These are phyloP conservation scores for Talinum fruticosum DNA, from an alignment of 148 eudicot genomes.

Conservation along the genomic window DNA sequence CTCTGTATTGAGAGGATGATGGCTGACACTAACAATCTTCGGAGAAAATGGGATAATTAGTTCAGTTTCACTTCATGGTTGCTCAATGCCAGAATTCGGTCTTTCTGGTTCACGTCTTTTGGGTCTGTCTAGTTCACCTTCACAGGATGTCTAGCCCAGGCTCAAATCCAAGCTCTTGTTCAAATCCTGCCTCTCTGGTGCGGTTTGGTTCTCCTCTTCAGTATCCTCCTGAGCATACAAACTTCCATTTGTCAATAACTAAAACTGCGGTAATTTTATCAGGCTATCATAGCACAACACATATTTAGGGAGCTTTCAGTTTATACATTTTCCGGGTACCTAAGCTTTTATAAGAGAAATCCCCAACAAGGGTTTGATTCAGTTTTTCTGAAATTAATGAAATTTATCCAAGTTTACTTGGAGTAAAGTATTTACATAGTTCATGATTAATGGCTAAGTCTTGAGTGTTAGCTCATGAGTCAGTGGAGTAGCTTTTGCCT, in stretches of 20 bases:
- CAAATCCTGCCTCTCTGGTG: constrained; percentile 57
- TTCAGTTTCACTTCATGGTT: no score
- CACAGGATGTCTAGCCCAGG: constrained; percentile 51
- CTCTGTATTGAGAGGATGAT: not conserved
- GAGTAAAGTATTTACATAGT: no score
- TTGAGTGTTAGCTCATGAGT: no score
- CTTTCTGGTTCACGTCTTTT: constrained; percentile 25
- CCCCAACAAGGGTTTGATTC: no score
- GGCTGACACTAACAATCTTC: not conserved
- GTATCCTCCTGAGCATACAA: constrained; percentile 41
- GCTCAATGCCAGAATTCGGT: not conserved
- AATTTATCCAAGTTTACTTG: no score
- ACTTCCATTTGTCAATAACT: not conserved
- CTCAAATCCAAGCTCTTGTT: constrained; percentile 71
- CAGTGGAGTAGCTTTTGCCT: no score
- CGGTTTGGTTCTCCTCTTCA: constrained; percentile 31
- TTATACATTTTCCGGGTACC: no score
- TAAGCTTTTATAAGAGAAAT: no score
- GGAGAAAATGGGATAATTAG: not conserved
- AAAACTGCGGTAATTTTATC: not conserved
- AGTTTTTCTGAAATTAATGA: no score
- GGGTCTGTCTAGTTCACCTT: constrained; percentile 41
- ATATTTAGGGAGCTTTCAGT: no score
- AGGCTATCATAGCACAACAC: not conserved
- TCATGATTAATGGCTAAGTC: no score